These are phyloP conservation scores for Selaginella moellendorffii DNA, from an alignment of 75 land plant species.

Conservation along the genomic window DNA sequence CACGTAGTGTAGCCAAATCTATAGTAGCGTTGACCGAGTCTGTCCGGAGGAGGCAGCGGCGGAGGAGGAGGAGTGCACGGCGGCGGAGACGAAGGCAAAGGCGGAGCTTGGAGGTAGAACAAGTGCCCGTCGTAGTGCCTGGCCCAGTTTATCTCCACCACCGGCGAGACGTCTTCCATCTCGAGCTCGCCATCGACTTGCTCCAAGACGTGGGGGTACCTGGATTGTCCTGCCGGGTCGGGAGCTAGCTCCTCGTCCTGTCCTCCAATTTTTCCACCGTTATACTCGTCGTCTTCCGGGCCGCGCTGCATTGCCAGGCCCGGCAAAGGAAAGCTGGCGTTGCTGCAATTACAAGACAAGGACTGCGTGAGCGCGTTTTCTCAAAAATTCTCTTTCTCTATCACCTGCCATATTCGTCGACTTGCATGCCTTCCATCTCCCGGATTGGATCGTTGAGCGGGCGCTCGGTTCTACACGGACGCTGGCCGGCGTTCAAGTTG, in stretches of 20 bases:
- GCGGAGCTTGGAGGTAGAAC: not conserved
- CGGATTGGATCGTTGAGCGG: conserved; percentile 93
- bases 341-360: conserved; percentile 40
- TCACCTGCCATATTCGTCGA: conserved; percentile 99
- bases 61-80: not conserved
- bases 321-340: conserved; percentile 74
- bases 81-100: not conserved
- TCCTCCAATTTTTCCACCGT: conserved; percentile 23
- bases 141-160: conserved; percentile 16
- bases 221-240: conserved; percentile 28
- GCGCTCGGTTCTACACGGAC: conserved; percentile 77
- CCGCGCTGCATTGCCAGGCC: conserved; percentile 46
- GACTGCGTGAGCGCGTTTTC: not conserved
- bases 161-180: conserved; percentile 91
- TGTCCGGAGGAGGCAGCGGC: not conserved
- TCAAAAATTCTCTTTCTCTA: too few relatives aligned
- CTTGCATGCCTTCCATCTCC: conserved; percentile 96
- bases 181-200: conserved; percentile 94
- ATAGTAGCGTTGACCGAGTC: not conserved
- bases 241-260: not conserved
- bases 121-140: not conserved
- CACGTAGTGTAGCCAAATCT: not conserved
- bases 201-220: conserved; percentile 57
- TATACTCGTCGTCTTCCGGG: conserved; percentile 64
- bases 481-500: conserved; percentile 50